Base-by-base conservation (phyloP, 202 grass and related monocot species). In the Musa balbisiana region DNA sequence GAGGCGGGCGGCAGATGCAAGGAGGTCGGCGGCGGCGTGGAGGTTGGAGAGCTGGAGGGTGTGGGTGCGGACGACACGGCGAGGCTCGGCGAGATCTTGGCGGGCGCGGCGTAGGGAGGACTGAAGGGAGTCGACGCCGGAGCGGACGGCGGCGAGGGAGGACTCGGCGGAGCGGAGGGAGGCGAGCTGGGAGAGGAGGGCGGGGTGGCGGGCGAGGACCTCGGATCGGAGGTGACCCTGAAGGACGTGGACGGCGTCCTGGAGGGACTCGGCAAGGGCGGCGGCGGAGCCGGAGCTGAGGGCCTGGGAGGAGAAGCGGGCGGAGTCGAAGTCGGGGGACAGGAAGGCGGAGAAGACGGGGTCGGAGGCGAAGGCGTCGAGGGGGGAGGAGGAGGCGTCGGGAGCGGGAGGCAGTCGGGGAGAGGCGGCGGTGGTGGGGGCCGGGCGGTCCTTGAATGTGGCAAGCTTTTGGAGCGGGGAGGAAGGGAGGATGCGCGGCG, bases 291-390 rank as follows among this genome's bases (percentile, higher is more conserved):
- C 90, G 10, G 93, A 92, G 69, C 90, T 92, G 55, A 97, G 93
- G 64, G 93, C 93, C 59, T 89, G 82, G 55, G 93, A 97, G 76
- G 93, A 97, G 93, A 96, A 96, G 22, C 81, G 84, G 14, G 87
- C 83, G 5, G 93, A 85, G 74, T 91, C 89, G 84, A 97, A 97
- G 23, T 88, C 82, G 26, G 90, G 80, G 3, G 86, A 97, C 76
- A 97, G 93, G 88, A 97, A 92, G 13, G 82, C 87, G 59, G 93
- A 89, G 84, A 97, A 91, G 76, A 97, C 83, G 13, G 93, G 90
- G 67, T 97, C 93, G 67, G 93, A 87, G 78, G 90, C 90, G 86
- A 97, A 97, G 79, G 86, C 76, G 60, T 93, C 90, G 19, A 97
- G 85, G 12, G 93, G 93, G 27, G 93, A 97, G 16, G 80, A 62